Percentiles rank a stretch among this genome's conserved stretches.
Evolutionary conservation across 495 filamentous ascomycete species (phyloP).

Genomic region (Tuber magnatum): DNA sequence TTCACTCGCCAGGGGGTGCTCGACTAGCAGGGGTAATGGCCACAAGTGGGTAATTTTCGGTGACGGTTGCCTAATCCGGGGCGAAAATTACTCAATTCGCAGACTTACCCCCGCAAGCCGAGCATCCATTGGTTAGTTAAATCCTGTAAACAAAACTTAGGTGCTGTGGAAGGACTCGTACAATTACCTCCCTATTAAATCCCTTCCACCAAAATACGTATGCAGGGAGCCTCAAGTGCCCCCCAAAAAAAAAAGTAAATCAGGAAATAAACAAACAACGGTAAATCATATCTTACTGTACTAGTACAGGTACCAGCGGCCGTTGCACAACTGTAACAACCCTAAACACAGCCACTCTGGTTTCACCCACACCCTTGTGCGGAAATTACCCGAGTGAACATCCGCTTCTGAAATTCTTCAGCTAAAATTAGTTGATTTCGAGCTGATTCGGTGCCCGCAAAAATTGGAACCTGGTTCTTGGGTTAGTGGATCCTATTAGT

Average conservation of each 20-base stretch:
- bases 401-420: not conserved
- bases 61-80: too few relatives aligned
- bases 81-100: too few relatives aligned
- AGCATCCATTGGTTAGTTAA: too few relatives aligned
- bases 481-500: not conserved
- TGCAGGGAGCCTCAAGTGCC: not conserved
- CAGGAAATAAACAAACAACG: not conserved
- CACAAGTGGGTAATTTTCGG: too few relatives aligned
- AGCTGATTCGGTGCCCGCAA: not conserved
- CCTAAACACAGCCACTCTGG: not conserved
- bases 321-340: not conserved
- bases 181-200: too few relatives aligned
- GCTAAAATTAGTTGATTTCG: not conserved
- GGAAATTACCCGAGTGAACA: not conserved
- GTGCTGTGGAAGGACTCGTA: too few relatives aligned
- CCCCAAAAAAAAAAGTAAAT: not conserved
- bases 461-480: not conserved
- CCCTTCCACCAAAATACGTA: not conserved
- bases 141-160: too few relatives aligned
- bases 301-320: not conserved
- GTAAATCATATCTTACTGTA: not conserved
- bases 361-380: not conserved
- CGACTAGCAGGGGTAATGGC: too few relatives aligned
- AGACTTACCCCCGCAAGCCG: too few relatives aligned
- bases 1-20: too few relatives aligned